Conservation (phyloP, 345 rosid genomes). For the Gossypium longicalyx region DNA sequence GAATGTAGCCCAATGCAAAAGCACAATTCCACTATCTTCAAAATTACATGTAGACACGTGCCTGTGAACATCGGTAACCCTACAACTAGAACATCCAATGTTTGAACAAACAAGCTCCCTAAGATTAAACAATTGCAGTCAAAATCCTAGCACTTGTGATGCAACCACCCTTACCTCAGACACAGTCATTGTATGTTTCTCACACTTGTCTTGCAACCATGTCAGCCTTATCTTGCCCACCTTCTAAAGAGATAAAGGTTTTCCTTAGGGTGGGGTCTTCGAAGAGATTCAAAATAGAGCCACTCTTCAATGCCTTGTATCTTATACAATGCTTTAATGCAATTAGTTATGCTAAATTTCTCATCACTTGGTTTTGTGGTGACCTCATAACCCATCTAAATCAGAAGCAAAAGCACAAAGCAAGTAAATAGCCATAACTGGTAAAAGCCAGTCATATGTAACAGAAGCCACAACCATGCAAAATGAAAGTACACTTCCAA, state of each 20-base stretch:
- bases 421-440: too few relatives aligned
- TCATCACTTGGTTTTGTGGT: conserved; percentile 23
- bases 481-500: too few relatives aligned
- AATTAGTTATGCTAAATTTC: conserved; percentile 47
- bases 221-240: conserved; percentile 31
- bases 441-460: too few relatives aligned
- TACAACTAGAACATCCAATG: background rate
- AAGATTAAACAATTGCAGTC: background rate
- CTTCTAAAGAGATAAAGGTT: conserved; percentile 56
- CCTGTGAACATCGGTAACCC: too few relatives aligned
- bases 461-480: too few relatives aligned
- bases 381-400: too few relatives aligned
- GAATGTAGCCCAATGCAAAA: too few relatives aligned
- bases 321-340: conserved; percentile 64
- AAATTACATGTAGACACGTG: too few relatives aligned
- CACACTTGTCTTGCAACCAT: conserved; percentile 61
- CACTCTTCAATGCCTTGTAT: conserved; percentile 44
- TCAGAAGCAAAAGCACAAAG: too few relatives aligned
- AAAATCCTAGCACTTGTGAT: conserved; percentile 3
- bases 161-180: background rate
- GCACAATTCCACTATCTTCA: too few relatives aligned
- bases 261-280: conserved; percentile 53
- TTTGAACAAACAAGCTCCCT: conserved; percentile 16
- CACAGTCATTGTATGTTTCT: background rate
- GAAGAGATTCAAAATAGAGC: conserved; percentile 62